Evolutionary conservation across 2,329 filamentous ascomycete species (phyloP).

Genomic region (Fusarium sp.): DNA sequence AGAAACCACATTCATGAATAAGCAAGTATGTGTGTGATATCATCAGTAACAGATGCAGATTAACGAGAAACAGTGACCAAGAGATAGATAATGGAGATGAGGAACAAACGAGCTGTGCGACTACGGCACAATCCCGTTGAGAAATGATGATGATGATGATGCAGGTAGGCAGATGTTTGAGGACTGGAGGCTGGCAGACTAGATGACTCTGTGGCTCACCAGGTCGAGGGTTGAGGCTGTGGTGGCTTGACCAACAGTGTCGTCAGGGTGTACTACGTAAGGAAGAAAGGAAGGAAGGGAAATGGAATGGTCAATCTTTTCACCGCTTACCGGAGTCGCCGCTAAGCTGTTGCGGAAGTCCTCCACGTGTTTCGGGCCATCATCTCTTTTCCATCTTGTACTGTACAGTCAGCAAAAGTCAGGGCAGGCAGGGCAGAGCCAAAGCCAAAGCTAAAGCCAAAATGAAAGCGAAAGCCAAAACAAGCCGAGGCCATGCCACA

Average conservation of each 20-base stretch:
- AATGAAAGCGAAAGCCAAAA: not conserved
- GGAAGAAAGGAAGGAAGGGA: not conserved
- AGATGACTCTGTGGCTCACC: conserved; percentile 19
- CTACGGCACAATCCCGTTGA: conserved; percentile 5
- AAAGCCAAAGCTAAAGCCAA: not conserved
- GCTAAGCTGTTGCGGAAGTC: conserved; percentile 46
- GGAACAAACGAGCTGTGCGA: conserved; percentile 19
- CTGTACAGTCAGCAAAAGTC: conserved; percentile 29
- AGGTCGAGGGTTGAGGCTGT: conserved; percentile 39
- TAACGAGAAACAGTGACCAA: not conserved
- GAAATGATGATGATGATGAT: conserved; percentile 10
- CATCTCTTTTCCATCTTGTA: conserved; percentile 10
- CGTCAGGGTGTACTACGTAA: not conserved
- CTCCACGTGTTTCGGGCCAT: conserved; percentile 44
- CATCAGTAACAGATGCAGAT: conserved; percentile 7
- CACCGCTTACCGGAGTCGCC: conserved; percentile 41
- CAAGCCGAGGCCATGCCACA: conserved; percentile 4
- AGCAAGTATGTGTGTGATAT: not conserved
- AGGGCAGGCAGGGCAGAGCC: not conserved
- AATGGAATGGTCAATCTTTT: conserved; percentile 42
- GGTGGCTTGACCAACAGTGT: conserved; percentile 20
- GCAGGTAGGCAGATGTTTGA: not conserved
- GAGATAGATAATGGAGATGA: not conserved
- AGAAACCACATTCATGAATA: not conserved
- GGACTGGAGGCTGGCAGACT: conserved; percentile 4